A percentile compares a stretch with the other conserved stretches of the same genome.
Evolutionary conservation across 2,329 filamentous ascomycete genomes (phyloP).

Genomic region (Sporothrix mexicana): DNA sequence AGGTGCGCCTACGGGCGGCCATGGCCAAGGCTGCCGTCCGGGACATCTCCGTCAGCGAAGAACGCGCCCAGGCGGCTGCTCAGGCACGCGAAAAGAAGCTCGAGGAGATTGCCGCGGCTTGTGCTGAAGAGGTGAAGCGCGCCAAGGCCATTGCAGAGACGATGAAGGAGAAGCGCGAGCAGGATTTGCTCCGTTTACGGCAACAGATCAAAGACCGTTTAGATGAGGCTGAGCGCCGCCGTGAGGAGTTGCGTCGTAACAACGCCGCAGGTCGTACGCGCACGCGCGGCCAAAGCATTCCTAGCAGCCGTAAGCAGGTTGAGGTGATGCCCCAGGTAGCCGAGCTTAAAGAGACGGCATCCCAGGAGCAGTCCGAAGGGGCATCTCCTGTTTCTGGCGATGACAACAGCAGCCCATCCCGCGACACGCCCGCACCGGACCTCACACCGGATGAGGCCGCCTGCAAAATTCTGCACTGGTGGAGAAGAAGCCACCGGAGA

Average conservation of each 20-base stretch:
- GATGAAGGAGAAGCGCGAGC: constrained; percentile 80
- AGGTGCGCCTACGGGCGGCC: constrained; percentile 77
- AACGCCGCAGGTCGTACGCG: constrained; percentile 53
- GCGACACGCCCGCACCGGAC: constrained; percentile 39
- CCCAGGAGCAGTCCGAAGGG: too few species aligned
- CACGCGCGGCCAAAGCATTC: constrained; percentile 59
- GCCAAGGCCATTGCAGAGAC: constrained; percentile 83
- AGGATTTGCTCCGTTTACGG: constrained; percentile 71
- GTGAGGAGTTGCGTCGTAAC: constrained; percentile 67
- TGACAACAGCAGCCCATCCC: constrained; percentile 1
- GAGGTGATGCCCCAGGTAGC: constrained; percentile 56
- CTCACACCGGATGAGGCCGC: constrained; percentile 62
- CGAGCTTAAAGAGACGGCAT: constrained; percentile 55
- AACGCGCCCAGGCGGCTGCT: constrained; percentile 76
- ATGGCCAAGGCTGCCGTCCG: constrained; percentile 72
- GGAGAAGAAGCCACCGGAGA: constrained; percentile 65
- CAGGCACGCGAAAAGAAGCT: constrained; percentile 80
- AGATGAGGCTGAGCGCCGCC: constrained; percentile 75
- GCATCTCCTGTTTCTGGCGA: constrained; percentile 8
- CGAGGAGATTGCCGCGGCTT: constrained; percentile 79
- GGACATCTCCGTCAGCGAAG: constrained; percentile 71
- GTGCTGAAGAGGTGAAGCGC: constrained; percentile 81
- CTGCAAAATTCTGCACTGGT: constrained; percentile 70
- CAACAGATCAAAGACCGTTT: constrained; percentile 80
- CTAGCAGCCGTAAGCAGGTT: constrained; percentile 55